These are phyloP conservation scores for Debaryomyces sp. DNA, from an alignment of 1,139 yeast genomes.

Conservation along the genomic window DNA sequence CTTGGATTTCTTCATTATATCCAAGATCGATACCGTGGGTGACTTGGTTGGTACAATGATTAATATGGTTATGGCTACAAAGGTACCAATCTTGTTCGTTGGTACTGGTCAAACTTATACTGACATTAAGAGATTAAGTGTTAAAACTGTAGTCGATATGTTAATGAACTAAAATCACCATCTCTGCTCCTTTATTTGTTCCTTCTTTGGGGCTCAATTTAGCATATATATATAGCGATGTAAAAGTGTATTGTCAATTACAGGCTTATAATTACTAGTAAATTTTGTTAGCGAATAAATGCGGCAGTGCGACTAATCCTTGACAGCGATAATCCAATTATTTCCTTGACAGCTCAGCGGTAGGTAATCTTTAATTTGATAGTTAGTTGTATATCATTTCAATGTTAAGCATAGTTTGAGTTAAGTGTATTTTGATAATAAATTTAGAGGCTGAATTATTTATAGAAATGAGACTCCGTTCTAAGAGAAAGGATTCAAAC, in stretches of 20 bases:
- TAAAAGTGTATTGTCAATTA: background rate
- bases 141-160: constrained; percentile 88
- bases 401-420: background rate
- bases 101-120: constrained; percentile 98
- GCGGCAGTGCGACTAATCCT: background rate
- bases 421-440: background rate
- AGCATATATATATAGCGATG: background rate
- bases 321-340: background rate
- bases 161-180: constrained; percentile 50
- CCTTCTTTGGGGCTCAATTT: background rate
- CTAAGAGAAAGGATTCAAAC: constrained; percentile 2
- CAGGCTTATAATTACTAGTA: constrained; percentile 1
- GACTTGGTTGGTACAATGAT: constrained; percentile 97
- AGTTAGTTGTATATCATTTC: background rate
- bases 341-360: background rate
- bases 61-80: constrained; percentile 96
- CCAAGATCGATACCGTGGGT: constrained; percentile 97
- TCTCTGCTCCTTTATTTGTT: background rate
- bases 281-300: background rate
- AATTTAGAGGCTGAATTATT: background rate
- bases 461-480: constrained; percentile 3
- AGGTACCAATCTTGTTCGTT: constrained; percentile 91
- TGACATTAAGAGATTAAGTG: constrained; percentile 89
- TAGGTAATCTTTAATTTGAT: background rate
- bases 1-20: constrained; percentile 87